phyloP scores from a whole-genome alignment of 2,329 filamentous ascomycete species.

The Balansia obtecta region DNA sequence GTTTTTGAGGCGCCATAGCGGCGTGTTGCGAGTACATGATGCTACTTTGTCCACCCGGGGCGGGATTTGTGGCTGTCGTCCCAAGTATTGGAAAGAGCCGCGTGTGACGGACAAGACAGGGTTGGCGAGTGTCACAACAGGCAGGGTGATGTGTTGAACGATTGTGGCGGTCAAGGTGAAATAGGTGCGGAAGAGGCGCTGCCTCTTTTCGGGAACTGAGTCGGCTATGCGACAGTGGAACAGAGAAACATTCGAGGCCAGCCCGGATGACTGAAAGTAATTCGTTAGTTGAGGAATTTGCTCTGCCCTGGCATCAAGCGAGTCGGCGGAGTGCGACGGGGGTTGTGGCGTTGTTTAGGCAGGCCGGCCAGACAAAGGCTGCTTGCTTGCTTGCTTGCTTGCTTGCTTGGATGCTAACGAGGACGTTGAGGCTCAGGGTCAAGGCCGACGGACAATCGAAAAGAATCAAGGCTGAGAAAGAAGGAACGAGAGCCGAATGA shows the following conservation, averaged over 20 bases:
- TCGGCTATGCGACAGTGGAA: slow-evolving; percentile 10
- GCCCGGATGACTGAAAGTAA: slow-evolving; percentile 26
- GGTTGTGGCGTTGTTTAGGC: slow-evolving; percentile 15
- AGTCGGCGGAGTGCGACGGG: slow-evolving; percentile 20
- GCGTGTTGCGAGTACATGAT: slow-evolving; percentile 74
- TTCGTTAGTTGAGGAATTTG: slow-evolving; percentile 18
- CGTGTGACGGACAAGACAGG: neutral
- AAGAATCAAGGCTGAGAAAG: slow-evolving; percentile 2
- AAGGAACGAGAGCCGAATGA: slow-evolving; percentile 11
- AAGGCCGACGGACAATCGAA: neutral
- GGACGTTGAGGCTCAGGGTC: slow-evolving; percentile 16
- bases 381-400: no score
- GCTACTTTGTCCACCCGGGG: slow-evolving; percentile 13
- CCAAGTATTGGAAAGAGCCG: neutral
- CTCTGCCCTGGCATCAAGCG: slow-evolving; percentile 34
- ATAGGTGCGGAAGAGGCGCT: slow-evolving; percentile 18
- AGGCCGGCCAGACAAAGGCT: slow-evolving; percentile 30
- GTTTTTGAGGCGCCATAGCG: slow-evolving; percentile 87
- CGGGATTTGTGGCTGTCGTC: slow-evolving; percentile 1
- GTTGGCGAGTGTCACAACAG: neutral
- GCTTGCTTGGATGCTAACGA: slow-evolving; percentile 11
- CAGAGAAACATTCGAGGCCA: slow-evolving; percentile 32
- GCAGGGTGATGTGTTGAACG: neutral
- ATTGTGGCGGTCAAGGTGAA: neutral
- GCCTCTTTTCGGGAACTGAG: slow-evolving; percentile 13